A percentile compares a stretch with the other conserved stretches of the same genome.
These are phyloP conservation scores for Artomyces pyxidatus DNA, from an alignment of 768 basidiomycete species.

Conservation along the genomic window DNA sequence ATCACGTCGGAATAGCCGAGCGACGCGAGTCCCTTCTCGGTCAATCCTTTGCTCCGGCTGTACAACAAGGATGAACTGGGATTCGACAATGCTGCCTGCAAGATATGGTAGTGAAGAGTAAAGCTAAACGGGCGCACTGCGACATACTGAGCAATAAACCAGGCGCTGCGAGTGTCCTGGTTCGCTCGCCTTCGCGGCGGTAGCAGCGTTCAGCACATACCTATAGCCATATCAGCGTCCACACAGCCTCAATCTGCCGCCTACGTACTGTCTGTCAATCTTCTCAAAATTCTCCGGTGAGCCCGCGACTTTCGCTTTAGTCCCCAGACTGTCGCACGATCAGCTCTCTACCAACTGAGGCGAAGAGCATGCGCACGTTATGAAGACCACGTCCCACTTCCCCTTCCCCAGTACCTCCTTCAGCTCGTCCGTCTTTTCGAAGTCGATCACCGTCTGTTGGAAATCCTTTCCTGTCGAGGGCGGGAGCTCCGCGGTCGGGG, in stretches of 20 bases:
- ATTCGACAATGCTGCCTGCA: too few species aligned
- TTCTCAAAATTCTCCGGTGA: slow-evolving; percentile 61
- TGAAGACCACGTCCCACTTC: slow-evolving; percentile 70
- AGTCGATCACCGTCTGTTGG: slow-evolving; percentile 63
- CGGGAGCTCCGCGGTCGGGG: slow-evolving; percentile 31
- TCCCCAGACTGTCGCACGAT: slow-evolving; percentile 51
- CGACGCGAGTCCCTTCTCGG: slow-evolving; percentile 57
- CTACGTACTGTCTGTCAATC: slow-evolving; percentile 64
- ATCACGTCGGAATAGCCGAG: slow-evolving; percentile 68
- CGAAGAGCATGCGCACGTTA: slow-evolving; percentile 42
- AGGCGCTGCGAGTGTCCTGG: slow-evolving; percentile 44
- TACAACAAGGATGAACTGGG: slow-evolving; percentile 46
- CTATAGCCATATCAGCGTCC: slow-evolving; percentile 28
- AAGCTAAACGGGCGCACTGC: too few species aligned
- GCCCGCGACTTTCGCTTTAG: slow-evolving; percentile 52
- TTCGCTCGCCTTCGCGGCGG: slow-evolving; percentile 38
- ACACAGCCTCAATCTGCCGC: background rate
- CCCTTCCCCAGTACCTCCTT: slow-evolving; percentile 39
- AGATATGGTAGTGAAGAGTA: too few species aligned
- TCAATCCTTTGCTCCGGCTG: slow-evolving; percentile 59
- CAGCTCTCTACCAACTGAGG: too few species aligned
- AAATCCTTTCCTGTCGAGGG: slow-evolving; percentile 50
- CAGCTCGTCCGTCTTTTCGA: slow-evolving; percentile 48
- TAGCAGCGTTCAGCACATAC: slow-evolving; percentile 69
- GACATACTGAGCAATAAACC: slow-evolving; percentile 60